Base-by-base conservation (phyloP, 139 green algal species). In the Chlamydomonas incerta region DNA sequence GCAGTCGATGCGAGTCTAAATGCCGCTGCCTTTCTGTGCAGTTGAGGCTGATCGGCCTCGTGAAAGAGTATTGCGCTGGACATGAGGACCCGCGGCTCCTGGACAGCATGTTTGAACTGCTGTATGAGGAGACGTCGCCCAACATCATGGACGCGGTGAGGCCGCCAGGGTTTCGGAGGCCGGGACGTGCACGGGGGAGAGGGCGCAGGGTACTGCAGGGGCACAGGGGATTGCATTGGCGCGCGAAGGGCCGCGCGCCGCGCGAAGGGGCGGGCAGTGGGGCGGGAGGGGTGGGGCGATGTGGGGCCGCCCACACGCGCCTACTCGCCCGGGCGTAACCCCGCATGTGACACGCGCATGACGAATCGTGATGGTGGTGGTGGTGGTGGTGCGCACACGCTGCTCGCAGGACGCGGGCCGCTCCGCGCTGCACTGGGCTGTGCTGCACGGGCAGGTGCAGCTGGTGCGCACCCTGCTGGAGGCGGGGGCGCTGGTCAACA, bases 81-180 rank as follows among this genome's bases (percentile, higher is more conserved):
- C 76, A 83, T 65, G 76, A 83, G 47, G 76, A 83, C 65, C 41
- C 76, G 21, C 76, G 63, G 8, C 31, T 33, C n/a, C 46, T 83
- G 8, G 76, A 83, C 63, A 66, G 15, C 46, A 83, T 83, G 21
- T 83, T 83, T 26, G 76, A 83, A 33, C 76, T 83, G 28, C 62
- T 83, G 28, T 83, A 74, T 47, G 76, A 83, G 31, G 76, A 83
- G 63, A 83, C 76, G 3, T 83, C 76, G 28, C 76, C 76, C 26
- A 83, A 83, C 41, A 65, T 83, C n/a, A 73, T 74, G 62, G 76
- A 83, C 62, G 76, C 28, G 63, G 76, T 82, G 70, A 20, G 75
- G 4, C 34, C 34, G 26, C 26, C 41, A 50, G 8, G 8, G 8
- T 50, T 50, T 50, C 8, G 55, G 20, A 23, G 55, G 2, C 10